phyloP scores from a whole-genome alignment of 2,329 filamentous ascomycete species.

The Chlorencoelia australis region DNA sequence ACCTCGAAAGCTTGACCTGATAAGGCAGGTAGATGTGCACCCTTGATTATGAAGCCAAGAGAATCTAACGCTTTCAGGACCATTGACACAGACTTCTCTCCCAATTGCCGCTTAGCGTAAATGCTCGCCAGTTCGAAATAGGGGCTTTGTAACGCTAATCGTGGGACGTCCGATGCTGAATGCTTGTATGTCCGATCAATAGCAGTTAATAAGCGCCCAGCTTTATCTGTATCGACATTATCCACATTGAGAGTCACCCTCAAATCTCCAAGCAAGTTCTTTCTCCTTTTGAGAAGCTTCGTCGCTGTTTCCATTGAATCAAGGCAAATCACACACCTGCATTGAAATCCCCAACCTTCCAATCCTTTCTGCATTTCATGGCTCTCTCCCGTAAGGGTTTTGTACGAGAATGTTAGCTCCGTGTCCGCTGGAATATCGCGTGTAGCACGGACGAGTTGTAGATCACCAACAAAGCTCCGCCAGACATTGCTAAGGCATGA shows the following conservation, averaged over 20 bases:
- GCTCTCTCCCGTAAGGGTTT: conserved; percentile 1
- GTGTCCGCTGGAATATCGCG: conserved; percentile 11
- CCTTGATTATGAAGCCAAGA: conserved; percentile 9
- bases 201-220: conserved; percentile 4
- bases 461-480: conserved; percentile 13
- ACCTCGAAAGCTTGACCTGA: conserved; percentile 1
- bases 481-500: conserved; percentile 13
- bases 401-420: conserved; percentile 11
- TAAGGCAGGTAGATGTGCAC: conserved; percentile 2
- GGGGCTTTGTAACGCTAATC: conserved; percentile 7
- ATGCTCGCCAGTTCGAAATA: conserved; percentile 6
- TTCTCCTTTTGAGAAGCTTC: conserved; percentile 4
- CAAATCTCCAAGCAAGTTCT: conserved; percentile 4
- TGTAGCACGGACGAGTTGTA: conserved; percentile 10
- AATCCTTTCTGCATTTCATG: conserved; percentile 6
- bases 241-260: conserved; percentile 2
- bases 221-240: conserved; percentile 3
- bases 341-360: conserved; percentile 9
- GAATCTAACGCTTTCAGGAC: conserved; percentile 6
- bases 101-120: conserved; percentile 1
- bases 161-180: conserved; percentile 2
- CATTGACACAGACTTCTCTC: conserved; percentile 1
- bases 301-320: conserved; percentile 3
- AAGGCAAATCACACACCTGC: conserved; percentile 9
- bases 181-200: conserved; percentile 7